Evolutionary conservation across 805 yeast species (phyloP).

Genomic region (Starmerella tilneyi): DNA sequence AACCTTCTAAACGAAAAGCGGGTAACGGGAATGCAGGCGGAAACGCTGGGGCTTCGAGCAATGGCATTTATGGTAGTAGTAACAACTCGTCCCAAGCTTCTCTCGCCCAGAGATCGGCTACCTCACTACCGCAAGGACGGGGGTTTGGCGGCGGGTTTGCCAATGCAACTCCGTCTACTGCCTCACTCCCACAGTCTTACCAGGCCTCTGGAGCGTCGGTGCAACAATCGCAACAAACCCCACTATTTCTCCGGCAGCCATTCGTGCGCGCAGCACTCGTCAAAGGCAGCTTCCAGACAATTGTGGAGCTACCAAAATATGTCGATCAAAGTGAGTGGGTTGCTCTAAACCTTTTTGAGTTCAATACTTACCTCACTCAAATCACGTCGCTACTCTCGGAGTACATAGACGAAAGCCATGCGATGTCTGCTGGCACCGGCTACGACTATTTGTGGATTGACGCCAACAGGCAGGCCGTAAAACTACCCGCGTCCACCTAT

Average conservation of each 20-base stretch:
- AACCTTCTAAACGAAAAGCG: slow-evolving; percentile 19
- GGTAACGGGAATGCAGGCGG: not conserved
- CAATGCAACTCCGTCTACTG: not conserved
- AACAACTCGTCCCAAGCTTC: slow-evolving; percentile 15
- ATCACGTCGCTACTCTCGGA: slow-evolving; percentile 87
- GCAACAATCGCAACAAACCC: slow-evolving; percentile 27
- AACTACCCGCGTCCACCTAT: slow-evolving; percentile 85
- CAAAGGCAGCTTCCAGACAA: slow-evolving; percentile 91
- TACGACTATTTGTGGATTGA: slow-evolving; percentile 89
- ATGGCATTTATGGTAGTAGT: slow-evolving; percentile 12
- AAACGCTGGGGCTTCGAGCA: not conserved
- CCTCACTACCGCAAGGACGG: slow-evolving; percentile 9
- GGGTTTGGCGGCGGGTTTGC: slow-evolving; percentile 5
- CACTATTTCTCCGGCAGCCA: slow-evolving; percentile 81
- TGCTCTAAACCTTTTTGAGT: slow-evolving; percentile 83
- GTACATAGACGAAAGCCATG: slow-evolving; percentile 70
- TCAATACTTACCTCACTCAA: slow-evolving; percentile 72
- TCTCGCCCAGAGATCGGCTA: slow-evolving; percentile 10
- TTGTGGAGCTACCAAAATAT: slow-evolving; percentile 87
- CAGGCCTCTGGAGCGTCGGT: not conserved
- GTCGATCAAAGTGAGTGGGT: slow-evolving; percentile 95
- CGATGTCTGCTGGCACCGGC: slow-evolving; percentile 91
- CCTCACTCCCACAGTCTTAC: slow-evolving; percentile 6
- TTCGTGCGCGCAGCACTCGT: slow-evolving; percentile 89
- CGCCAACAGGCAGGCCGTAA: slow-evolving; percentile 64